Base-by-base conservation (phyloP, 352 stramenopile genomes). In the Phytophthora nicotianae region DNA sequence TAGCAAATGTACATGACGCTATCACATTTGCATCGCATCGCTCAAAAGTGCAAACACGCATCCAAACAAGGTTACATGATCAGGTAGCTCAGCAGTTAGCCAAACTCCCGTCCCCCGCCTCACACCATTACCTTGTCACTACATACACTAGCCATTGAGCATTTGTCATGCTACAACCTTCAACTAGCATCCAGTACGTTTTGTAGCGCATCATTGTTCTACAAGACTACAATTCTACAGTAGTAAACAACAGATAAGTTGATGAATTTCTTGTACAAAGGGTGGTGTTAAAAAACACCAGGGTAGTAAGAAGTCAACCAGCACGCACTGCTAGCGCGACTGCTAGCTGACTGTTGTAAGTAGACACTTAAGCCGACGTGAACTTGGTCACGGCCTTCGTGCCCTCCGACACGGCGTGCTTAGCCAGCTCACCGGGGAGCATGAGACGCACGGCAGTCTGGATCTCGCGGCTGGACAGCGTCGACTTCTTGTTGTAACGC, bases 401-500 rank as follows among this genome's bases (percentile, higher is more conserved):
- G 81, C 95, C 95, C 62, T 99, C 96, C 51, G 92, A 98, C 46
- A 99, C 96, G 51, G 96, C 96, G 79, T 99, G 96, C 92, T 99
- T 99, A 52, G 95, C 90, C 23, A 99, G 78, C 79, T 98, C 96
- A 75, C 97, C 97, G 6, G 97, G 96, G 29, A 99, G 92, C 85
- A 99, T 98, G 13, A 90, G 68, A 17, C 79, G 93, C 58, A 99
- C 97, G 21, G 95, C 92, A 23, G 97, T 99, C 83, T 99, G 96
- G 77, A 99, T 98, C 79, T 99, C 97, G 41, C 96, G 91, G 48
- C 80, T 97, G 29, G 90, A 98, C 45, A 99, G 77, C 33, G 97
- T 99, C 27, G 91, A 96, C 84, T 99, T 99, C 87, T 99, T 98
- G 93, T 98, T 99, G 93, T 99, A 99, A 20, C 94, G 93, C 49